Percentiles rank a stretch among this genome's conserved stretches.
These are phyloP conservation scores for Colletotrichum tropicale DNA, from an alignment of 2,329 filamentous ascomycete species.

Conservation along the genomic window DNA sequence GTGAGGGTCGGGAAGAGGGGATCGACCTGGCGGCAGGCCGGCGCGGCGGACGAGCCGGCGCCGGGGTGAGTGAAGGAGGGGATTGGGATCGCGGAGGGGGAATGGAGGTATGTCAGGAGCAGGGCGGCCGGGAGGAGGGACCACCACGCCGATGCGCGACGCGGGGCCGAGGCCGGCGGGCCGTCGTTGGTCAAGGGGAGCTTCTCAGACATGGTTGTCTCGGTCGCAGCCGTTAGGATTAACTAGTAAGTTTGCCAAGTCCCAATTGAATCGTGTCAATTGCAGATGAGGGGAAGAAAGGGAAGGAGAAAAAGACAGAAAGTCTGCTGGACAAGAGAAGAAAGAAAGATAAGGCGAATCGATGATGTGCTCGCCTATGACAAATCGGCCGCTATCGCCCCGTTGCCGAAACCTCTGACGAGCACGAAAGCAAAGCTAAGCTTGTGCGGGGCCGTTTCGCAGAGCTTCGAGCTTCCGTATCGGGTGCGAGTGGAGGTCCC, in stretches of 20 bases:
- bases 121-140: constrained; percentile 13
- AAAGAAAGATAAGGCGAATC: neutral
- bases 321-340: neutral
- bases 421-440: neutral
- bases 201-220: constrained; percentile 13
- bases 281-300: neutral
- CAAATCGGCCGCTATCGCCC: constrained; percentile 17
- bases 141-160: constrained; percentile 16
- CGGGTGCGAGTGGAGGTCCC: neutral
- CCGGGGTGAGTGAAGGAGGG: neutral
- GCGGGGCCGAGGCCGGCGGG: neutral
- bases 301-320: neutral
- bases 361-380: constrained; percentile 10
- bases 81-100: neutral
- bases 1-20: constrained; percentile 32
- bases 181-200: constrained; percentile 1
- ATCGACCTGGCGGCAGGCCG: constrained; percentile 36
- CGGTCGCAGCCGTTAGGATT: neutral
- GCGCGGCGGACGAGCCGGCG: neutral
- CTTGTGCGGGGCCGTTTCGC: neutral
- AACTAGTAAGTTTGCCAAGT: neutral
- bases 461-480: constrained; percentile 5
- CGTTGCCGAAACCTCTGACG: neutral
- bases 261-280: neutral
- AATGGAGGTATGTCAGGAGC: constrained; percentile 10